Evolutionary conservation across 1,284 basidiomycete species (phyloP), one percentile per base, ranked within the genome.

Genomic region (Tylopilus sp.): DNA sequence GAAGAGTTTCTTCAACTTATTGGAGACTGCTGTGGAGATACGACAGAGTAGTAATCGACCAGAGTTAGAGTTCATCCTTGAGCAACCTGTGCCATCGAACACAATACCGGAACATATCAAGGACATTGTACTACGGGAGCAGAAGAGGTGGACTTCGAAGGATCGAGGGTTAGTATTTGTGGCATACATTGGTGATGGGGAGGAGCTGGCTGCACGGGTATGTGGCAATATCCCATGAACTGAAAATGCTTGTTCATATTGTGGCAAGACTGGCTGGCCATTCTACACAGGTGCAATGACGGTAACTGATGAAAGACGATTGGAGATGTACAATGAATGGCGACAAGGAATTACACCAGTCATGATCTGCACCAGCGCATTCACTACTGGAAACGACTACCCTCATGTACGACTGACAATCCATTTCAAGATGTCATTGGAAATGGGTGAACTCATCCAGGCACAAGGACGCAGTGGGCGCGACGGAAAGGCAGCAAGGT

Each of bases 211-310:
- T 22, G 53, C 29, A 55, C 6, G 12, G 22, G 53, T 54, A 32
- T 32, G 32, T 54, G 29, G 8, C 39, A 39, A 16, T 12, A 8
- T 15, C 10, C 39, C 10, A 16, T 54, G 36, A 18, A 15, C 33
- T 54, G 19, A 54, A 36, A 18, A 3, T 54, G 15, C 19, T 36
- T 54, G 19, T 16, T 33, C 15, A 54, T 54, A 18, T 19, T 29
- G 53, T 32, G 26, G 9, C 32, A 22, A 55, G 53, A 55, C 53
- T 22, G 53, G 53, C 15, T 55, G 53, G 53, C 53, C 53, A 55
- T 36, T 55, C 26, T 55, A 55, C 18, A 55, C 32, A 38, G 39
- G 39, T 15, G 39, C 15, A 18, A 41, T 18, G 15, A 15, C 1
- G 6, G 18, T 19, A 2, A 41, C 16, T 41, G 39, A 41, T 41